A percentile compares a stretch with the other conserved stretches of the same genome.
Conservation (phyloP, 148 eudicot genomes). For the Nepenthes gracilis region DNA sequence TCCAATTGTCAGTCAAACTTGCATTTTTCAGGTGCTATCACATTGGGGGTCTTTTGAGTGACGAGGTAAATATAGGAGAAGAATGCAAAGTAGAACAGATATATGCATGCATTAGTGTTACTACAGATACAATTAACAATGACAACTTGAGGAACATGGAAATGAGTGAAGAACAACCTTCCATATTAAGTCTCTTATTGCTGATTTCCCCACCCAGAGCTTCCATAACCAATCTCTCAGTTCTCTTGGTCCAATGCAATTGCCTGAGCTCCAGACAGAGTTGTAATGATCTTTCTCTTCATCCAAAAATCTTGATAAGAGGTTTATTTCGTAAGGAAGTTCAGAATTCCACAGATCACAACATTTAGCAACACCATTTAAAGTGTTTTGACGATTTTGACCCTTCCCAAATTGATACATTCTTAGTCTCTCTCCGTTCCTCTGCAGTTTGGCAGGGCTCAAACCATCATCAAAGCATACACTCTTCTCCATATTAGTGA, state of each 20-base stretch:
- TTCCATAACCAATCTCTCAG: constrained; percentile 83
- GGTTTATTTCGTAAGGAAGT: constrained; percentile 60
- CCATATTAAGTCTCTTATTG: constrained; percentile 67
- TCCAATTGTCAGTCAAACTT: too few species aligned
- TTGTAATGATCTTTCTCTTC: constrained; percentile 76
- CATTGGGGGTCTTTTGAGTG: too few species aligned
- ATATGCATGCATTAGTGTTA: too few species aligned
- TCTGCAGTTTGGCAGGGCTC: constrained; percentile 23
- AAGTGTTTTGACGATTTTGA: constrained; percentile 13
- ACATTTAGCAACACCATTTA: constrained; percentile 11
- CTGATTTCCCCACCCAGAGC: constrained; percentile 75
- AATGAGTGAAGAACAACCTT: constrained; percentile 39
- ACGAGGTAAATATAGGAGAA: too few species aligned
- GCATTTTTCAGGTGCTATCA: too few species aligned
- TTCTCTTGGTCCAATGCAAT: constrained; percentile 79
- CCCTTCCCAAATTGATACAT: constrained; percentile 16
- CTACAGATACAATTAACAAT: too few species aligned
- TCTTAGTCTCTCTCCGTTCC: constrained; percentile 47
- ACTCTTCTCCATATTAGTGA: constrained; percentile 22
- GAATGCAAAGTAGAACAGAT: too few species aligned
- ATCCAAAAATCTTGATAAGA: constrained; percentile 67
- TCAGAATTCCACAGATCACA: constrained; percentile 26
- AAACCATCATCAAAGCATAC: constrained; percentile 12
- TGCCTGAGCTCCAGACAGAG: constrained; percentile 67
- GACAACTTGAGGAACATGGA: background rate